Conservation (phyloP, 495 filamentous ascomycete species). For the Astrocystis sublimbata region DNA sequence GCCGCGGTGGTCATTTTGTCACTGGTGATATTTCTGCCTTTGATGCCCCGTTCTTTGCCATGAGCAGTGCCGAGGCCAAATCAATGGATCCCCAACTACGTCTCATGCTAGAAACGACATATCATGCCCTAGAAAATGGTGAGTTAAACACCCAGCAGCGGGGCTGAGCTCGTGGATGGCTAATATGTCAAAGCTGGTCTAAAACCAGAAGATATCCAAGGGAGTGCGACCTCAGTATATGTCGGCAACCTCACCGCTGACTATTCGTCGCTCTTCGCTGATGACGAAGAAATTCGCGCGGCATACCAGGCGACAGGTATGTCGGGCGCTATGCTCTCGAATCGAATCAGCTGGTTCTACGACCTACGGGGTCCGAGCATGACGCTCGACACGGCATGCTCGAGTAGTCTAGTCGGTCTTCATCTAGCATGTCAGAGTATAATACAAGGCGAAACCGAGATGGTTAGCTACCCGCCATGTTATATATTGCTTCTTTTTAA, state of each 20-base stretch:
- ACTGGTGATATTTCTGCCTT: neutral
- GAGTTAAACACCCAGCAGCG: neutral
- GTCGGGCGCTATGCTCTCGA: no score
- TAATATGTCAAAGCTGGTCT: no score
- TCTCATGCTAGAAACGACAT: neutral
- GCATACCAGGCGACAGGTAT: no score
- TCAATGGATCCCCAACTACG: neutral
- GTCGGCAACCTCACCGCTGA: neutral
- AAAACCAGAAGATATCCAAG: neutral
- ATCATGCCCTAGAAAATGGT: neutral
- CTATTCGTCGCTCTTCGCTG: neutral
- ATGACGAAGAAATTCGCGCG: no score
- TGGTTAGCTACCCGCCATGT: neutral
- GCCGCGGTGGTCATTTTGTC: neutral
- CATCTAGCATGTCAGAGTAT: neutral
- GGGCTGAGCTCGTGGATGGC: no score
- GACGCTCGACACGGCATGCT: neutral
- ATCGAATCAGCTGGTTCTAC: neutral
- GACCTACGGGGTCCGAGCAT: neutral
- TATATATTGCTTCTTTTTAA: no score
- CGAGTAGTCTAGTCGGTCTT: neutral
- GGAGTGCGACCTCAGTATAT: neutral
- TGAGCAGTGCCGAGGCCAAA: neutral
- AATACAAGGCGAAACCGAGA: neutral
- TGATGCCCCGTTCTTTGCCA: neutral